Evolutionary conservation across 2,329 filamentous ascomycete genomes (phyloP), one percentile per base, ranked within the genome.

Genomic region (Ophiosphaerella herpotricha): DNA sequence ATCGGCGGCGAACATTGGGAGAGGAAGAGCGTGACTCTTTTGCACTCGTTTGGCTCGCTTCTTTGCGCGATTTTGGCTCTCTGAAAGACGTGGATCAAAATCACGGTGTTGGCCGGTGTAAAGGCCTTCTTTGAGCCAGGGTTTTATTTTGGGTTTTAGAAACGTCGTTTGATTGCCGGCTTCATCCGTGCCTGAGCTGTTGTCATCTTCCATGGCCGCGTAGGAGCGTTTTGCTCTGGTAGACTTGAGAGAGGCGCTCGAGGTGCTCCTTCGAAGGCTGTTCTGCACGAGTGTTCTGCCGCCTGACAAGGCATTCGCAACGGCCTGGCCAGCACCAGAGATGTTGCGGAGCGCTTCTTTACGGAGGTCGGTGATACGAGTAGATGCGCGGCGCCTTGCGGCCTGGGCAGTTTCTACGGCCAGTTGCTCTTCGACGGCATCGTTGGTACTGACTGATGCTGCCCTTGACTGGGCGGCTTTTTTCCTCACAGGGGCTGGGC

Each of bases 81-180:
- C 80, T 41, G 77, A 77, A 11, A 79, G 69, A 43, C 78, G 75
- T 43, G 71, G 57, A 39, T 73, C 64, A 43, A 73, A 72, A 16
- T 67, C 65, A n/a, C 70, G 67, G 50, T 72, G 80, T 71, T 97
- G 93, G 24, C 94, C 94, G 0, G 90, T 87, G 66, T 95, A 97
- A 12, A 97, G 79, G 8, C 93, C 94, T 70, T 91, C 89, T 44
- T 81, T 79, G 46, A 95, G 78, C 83, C 89, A 97, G 59, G 85
- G 86, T 78, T 96, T 96, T 43, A 78, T 80, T 48, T 81, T 77
- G 2, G 66, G 66, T 45, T 68, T 66, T 23, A 64, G 14, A 21
- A 54, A 63, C 13, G 55, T 56, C 44, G 64, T 58, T 41, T 63
- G 50, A 43, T 58, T 49, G 42, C 23, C 49, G 54, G 54, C 48